Percentiles rank a stretch among this genome's conserved stretches.
These are phyloP conservation scores for Torulaspora delbrueckii DNA, from an alignment of 805 yeast species.

Conservation along the genomic window DNA sequence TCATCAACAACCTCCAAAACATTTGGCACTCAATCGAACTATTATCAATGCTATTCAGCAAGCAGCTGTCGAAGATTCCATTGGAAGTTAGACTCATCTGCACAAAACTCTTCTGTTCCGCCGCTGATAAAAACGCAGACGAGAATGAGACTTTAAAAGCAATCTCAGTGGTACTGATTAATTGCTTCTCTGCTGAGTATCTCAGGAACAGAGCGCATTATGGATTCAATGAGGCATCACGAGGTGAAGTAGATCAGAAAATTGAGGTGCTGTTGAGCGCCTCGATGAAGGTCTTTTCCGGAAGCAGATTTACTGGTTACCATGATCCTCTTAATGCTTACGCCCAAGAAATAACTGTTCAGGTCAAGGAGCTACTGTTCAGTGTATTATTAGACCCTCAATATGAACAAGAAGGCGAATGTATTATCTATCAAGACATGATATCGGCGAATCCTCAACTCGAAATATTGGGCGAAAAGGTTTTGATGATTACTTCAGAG, in stretches of 20 bases:
- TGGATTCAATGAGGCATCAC: slow-evolving; percentile 15
- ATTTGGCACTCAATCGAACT: slow-evolving; percentile 68
- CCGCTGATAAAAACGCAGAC: slow-evolving; percentile 49
- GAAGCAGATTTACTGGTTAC: slow-evolving; percentile 27
- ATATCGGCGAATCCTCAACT: slow-evolving; percentile 18
- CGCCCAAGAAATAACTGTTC: slow-evolving; percentile 28
- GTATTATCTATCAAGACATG: slow-evolving; percentile 33
- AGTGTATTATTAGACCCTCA: slow-evolving; percentile 28
- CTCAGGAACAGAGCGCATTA: slow-evolving; percentile 22
- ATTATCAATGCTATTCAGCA: slow-evolving; percentile 46
- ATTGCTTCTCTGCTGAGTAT: slow-evolving; percentile 25
- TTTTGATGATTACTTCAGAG: slow-evolving; percentile 41
- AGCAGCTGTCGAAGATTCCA: slow-evolving; percentile 45
- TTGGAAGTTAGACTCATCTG: slow-evolving; percentile 54
- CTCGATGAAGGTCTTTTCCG: slow-evolving; percentile 26
- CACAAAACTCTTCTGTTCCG: slow-evolving; percentile 39
- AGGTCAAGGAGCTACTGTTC: slow-evolving; percentile 24
- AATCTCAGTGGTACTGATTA: slow-evolving; percentile 37
- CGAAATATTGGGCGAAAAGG: slow-evolving; percentile 27
- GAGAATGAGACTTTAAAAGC: slow-evolving; percentile 63
- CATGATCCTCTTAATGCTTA: slow-evolving; percentile 35
- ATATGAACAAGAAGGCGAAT: slow-evolving; percentile 30
- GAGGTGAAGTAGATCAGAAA: slow-evolving; percentile 15
- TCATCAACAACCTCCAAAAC: slow-evolving; percentile 66
- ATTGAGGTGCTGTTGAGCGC: slow-evolving; percentile 19